Evolutionary conservation across 208 protist species (phyloP), one percentile per base, ranked within the genome.

Genomic region (Giardia muris): DNA sequence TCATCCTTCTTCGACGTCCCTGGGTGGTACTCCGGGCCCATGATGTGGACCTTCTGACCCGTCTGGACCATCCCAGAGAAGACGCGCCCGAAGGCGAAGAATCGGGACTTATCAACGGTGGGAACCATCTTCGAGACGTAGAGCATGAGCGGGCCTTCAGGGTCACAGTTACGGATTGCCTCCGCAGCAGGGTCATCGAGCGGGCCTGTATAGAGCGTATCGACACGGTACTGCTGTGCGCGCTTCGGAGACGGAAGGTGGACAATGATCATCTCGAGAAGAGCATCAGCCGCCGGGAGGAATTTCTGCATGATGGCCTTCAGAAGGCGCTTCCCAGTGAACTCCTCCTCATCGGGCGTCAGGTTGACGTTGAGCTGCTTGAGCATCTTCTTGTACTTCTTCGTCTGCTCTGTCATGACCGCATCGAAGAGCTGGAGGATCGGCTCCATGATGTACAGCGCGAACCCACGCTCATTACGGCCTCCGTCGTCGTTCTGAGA

Each of bases 91-190:
- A 98, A 98, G 91, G 97, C 97, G 94, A 96, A 98, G 97, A 98
- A 99, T 94, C 98, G 96, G 95, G 97, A 96, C 93, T 97, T 97
- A 95, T 99, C 98, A 76, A 95, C 94, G 42, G 98, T 97, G 67
- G 98, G 98, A 90, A 99, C 97, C 98, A 99, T 99, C 97, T 99
- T 99, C 94, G 97, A 98, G 92, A 99, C 96, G 96, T 99, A 99
- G 94, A 99, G 94, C 95, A 99, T 97, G 39, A 99, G 95, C 46
- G 98, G 97, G 48, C 96, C 98, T 0, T 97, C 96, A 47, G 96
- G 96, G 94, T 97, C 95, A 93, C 97, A 99, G 47, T 97, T 95
- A 45, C 94, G 93, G 92, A 98, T 98, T 89, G 95, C 96, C 42
- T 94, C 94, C 89, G 95, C 86, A 39, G 39, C 46, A 89, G 94